Conservation (phyloP, 441 rosid genomes). For the Populus hybrid region DNA sequence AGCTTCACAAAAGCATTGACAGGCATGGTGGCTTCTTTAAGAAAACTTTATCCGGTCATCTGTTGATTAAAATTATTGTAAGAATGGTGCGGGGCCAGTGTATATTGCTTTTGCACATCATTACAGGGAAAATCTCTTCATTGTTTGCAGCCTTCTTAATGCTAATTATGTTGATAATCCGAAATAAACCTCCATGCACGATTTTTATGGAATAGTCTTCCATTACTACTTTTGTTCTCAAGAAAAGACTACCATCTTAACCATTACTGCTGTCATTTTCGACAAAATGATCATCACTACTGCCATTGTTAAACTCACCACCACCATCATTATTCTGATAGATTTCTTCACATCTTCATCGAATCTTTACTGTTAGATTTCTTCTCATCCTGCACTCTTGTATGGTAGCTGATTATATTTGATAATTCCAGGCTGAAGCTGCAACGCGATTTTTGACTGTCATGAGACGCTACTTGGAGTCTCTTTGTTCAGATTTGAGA, state of each 20-base stretch:
- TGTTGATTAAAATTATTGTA: no score
- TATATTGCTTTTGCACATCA: background rate
- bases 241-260: background rate
- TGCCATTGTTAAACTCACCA: no score
- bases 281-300: background rate
- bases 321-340: background rate
- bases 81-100: no score
- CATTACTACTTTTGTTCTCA: background rate
- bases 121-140: background rate
- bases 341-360: background rate
- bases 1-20: background rate
- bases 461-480: slow-evolving; percentile 77
- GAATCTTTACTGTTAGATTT: background rate
- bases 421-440: slow-evolving; percentile 61
- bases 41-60: background rate
- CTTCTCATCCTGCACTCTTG: slow-evolving; percentile 5
- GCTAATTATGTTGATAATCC: background rate
- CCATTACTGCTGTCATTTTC: background rate
- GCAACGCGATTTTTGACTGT: slow-evolving; percentile 61
- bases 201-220: background rate
- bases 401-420: slow-evolving; percentile 2
- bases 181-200: no score
- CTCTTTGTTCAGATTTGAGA: slow-evolving; percentile 78
- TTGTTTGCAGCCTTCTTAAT: background rate
- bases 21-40: background rate